phyloP scores from a whole-genome alignment of 768 basidiomycete genomes.

The Mycena pura region DNA sequence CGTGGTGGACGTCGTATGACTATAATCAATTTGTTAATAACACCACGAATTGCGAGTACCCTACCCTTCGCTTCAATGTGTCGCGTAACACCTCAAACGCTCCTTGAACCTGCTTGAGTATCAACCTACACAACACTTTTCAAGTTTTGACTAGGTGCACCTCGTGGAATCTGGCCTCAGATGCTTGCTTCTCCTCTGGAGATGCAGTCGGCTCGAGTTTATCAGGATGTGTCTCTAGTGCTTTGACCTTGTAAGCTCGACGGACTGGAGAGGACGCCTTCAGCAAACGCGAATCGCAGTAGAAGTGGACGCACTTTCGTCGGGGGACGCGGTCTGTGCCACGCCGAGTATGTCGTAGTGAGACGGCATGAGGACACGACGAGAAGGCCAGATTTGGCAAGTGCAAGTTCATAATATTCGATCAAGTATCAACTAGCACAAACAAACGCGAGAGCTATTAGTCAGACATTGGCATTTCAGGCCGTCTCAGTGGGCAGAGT shows the following conservation, averaged over 20 bases:
- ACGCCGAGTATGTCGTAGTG: constrained; percentile 32
- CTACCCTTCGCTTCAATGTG: constrained; percentile 59
- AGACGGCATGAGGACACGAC: too few relatives aligned
- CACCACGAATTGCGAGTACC: constrained; percentile 12
- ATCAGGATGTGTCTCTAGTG: constrained; percentile 77
- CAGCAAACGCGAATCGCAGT: neutral
- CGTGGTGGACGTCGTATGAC: constrained; percentile 54
- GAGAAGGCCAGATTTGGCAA: constrained; percentile 20
- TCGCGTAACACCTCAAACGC: constrained; percentile 69
- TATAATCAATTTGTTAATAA: constrained; percentile 25
- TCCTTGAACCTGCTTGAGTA: constrained; percentile 56
- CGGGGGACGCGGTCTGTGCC: constrained; percentile 25
- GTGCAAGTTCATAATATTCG: neutral
- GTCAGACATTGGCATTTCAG: too few relatives aligned
- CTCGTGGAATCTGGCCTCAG: constrained; percentile 66
- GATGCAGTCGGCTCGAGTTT: constrained; percentile 64
- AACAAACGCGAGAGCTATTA: too few relatives aligned
- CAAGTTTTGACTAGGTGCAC: constrained; percentile 42
- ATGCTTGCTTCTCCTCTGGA: constrained; percentile 56
- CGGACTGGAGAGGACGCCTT: constrained; percentile 54
- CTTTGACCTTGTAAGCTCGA: constrained; percentile 70
- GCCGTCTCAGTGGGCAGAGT: neutral
- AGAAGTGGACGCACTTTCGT: constrained; percentile 29
- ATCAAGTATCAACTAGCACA: too few relatives aligned
- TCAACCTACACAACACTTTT: constrained; percentile 21